Evolutionary conservation across 2,329 filamentous ascomycete genomes (phyloP).

Genomic region (Tolypocladium album): DNA sequence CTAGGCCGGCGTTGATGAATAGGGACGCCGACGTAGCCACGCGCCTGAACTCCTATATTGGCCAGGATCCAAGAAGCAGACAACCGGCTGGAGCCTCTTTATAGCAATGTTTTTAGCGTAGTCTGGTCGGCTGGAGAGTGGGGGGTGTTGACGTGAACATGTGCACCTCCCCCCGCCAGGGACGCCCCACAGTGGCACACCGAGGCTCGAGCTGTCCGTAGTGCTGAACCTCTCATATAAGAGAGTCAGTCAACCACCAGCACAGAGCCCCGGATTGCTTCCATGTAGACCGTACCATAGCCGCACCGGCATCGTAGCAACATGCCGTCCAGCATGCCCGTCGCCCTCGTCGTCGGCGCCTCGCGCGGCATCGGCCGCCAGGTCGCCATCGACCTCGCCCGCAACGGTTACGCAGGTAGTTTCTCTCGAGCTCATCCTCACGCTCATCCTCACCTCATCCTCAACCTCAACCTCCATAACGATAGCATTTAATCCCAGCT

Average conservation of each 20-base stretch:
- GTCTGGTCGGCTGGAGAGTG: too few relatives aligned
- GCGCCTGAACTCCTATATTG: too few relatives aligned
- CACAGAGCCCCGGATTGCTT: neutral
- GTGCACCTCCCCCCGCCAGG: neutral
- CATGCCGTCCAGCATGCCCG: conserved; percentile 25
- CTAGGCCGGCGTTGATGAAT: too few relatives aligned
- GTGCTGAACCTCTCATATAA: neutral
- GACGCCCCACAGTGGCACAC: neutral
- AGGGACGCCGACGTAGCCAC: too few relatives aligned
- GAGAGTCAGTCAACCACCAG: neutral
- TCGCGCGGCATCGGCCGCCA: conserved; percentile 75
- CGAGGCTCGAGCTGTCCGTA: neutral
- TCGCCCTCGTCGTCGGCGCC: conserved; percentile 64
- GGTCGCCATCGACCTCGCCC: conserved; percentile 66
- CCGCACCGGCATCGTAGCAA: neutral
- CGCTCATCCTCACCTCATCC: too few relatives aligned
- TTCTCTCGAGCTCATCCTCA: neutral
- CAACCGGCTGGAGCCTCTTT: too few relatives aligned
- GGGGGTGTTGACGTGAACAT: too few relatives aligned
- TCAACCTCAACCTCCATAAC: too few relatives aligned
- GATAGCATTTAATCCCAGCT: neutral
- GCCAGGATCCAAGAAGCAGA: too few relatives aligned
- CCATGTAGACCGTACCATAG: neutral
- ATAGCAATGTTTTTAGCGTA: too few relatives aligned
- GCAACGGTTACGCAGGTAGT: conserved; percentile 57